Base-by-base conservation (phyloP, 371 early-diverging fungal species). In the Nematocida ironsii region DNA sequence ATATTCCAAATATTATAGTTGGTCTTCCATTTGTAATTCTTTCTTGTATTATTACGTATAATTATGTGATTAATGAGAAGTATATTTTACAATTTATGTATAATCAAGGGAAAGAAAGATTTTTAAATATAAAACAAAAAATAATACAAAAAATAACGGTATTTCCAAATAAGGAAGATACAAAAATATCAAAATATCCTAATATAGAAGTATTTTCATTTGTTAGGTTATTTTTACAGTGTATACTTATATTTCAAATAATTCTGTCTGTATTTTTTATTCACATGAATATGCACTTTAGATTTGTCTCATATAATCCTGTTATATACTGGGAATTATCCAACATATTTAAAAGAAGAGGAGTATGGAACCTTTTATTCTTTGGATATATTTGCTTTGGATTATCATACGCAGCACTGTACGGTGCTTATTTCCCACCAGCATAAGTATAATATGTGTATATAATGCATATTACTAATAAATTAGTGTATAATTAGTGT, bases 271-370 rank as follows among this genome's bases (percentile, higher is more conserved):
- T 87, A 27, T 85, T 85, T 45, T 84, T 84, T 64, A 73, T 87
- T 20, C 88, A 87, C 64, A 80, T 72, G 80, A 83, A 87, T 42
- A 87, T 85, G 78, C 82, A 81, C 48, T 84, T 84, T 56, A 82
- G 88, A 44, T 87, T 87, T 82, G 72, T 86, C 18, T 74, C 84
- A 4, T 86, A 68, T 73, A 86, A 87, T 72, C 88, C 88, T n/a
- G 18, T 85, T 20, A 66, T 87, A 18, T 86, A 87, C 72, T 84
- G 84, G 85, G 67, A 52, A 3, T 67, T 78, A 9, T 69, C 84
- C 3, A 3, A 40, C 2, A 56, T 84, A 23, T 70, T 64, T 45
- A 7, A 73, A 39, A 72, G 72, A 6, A 64, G 27, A 4, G 25
- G 40, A 16, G 0, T 75, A 7, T 57, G 42, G 47, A 56, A 42